Percentiles rank a stretch among this genome's conserved stretches.
Conservation (phyloP, 2,329 filamentous ascomycete species). For the Pseudogymnoascus sp. region DNA sequence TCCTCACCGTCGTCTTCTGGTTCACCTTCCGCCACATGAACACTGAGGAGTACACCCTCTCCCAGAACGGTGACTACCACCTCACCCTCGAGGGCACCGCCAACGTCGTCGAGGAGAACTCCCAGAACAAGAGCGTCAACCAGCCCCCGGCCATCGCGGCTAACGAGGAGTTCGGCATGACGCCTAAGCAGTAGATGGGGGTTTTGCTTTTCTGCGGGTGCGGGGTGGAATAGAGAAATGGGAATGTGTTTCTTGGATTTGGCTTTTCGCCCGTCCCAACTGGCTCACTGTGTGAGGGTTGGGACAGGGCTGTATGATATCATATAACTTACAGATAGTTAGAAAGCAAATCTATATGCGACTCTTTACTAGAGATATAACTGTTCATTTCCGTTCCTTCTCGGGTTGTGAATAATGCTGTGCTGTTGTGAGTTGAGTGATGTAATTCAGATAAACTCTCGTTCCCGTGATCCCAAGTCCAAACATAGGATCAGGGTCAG, state of each 20-base stretch:
- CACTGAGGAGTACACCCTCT: slow-evolving; percentile 37
- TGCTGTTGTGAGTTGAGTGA: neutral
- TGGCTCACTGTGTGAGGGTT: neutral
- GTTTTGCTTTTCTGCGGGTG: neutral
- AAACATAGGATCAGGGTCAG: neutral
- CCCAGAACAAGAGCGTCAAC: slow-evolving; percentile 14
- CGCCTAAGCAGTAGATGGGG: slow-evolving; percentile 13
- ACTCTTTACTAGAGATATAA: neutral
- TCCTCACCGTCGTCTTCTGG: slow-evolving; percentile 38
- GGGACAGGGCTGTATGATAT: neutral
- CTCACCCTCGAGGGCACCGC: slow-evolving; percentile 11
- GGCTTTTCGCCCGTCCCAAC: neutral
- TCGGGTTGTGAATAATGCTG: neutral
- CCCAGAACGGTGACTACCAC: slow-evolving; percentile 42
- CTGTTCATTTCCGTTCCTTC: neutral
- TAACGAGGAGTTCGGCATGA: slow-evolving; percentile 15
- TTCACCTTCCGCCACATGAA: slow-evolving; percentile 40
- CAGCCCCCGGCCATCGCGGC: slow-evolving; percentile 9
- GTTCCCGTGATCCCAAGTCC: neutral
- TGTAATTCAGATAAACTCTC: no score
- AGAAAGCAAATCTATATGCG: neutral
- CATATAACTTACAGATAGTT: neutral
- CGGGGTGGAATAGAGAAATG: no score
- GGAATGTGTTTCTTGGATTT: neutral
- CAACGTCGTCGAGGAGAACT: slow-evolving; percentile 14